Evolutionary conservation across 2,329 filamentous ascomycete species (phyloP), one percentile per base, ranked within the genome.

Genomic region (Tolypocladium amazonense): DNA sequence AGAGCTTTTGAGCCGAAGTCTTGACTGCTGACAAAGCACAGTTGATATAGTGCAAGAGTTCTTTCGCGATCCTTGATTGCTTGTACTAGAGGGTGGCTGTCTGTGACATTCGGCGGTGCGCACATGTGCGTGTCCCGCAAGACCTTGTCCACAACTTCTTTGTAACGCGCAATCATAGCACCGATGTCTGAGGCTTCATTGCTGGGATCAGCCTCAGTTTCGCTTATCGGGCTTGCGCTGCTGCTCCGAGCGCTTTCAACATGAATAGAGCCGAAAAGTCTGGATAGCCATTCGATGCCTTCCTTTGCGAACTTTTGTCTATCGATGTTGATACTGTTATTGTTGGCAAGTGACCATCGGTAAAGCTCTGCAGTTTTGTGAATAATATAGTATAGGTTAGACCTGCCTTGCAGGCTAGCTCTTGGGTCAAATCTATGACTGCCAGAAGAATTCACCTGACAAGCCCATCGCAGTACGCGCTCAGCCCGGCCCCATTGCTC

Each of bases 121-220:
- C 12, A 7, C 11, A 35, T 33, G 4, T 7, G 30, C 7, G 27
- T 18, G 20, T 43, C 25, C 20, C n/a, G 12, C 38, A 35, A 30
- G 11, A 52, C 7, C 14, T 18, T 30, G 9, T 50, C 41, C 30
- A 59, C 41, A 37, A 64, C 52, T 1, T 20, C 37, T n/a, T 43
- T 27, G 27, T 64, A 64, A 39, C 53, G 59, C 27, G 25, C 58
- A 33, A 62, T 27, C 18, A 62, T 60, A 20, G 56, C 56, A 3
- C n/a, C 35, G 9, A 50, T 45, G 27, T 20, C 4, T 9, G 58
- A 58, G 15, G 12, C 33, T 25, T 54, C 15, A 20, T 18, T n/a
- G 14, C 3, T 4, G 3, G 14, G 8, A 4, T 15, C n/a, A 18
- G 20, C 8, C 12, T 15, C 30, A 6, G 1, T 15, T 8, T 39